Base-by-base conservation (phyloP, 225 moss, liverwort and hornwort genomes). In the Neckera pumila region DNA sequence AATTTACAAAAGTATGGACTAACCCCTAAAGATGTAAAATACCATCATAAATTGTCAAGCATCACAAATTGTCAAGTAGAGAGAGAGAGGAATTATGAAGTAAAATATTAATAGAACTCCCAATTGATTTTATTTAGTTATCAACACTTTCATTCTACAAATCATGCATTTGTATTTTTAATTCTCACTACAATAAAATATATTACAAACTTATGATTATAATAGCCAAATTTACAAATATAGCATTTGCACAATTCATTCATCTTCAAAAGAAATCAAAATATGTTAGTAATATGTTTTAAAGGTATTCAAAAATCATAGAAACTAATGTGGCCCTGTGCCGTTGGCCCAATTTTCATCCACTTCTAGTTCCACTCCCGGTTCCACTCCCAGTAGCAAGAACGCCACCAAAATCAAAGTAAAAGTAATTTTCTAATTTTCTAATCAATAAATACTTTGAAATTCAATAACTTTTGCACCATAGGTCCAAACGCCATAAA, bases 11-110 rank as follows among this genome's bases (percentile, higher is more conserved):
- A 71, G 26, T 42, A 25, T 40, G 5, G 5, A 40, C 14, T 40
- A 14, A 13, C 1, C 14, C 1, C 1, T 40, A 1, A 40, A 40
- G 27, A 27, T 71, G 1, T 9, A 16, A 26, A 42, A 1, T 27
- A 47, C 11, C 5, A 2, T 31, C 6, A 74, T 3, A 74, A 19
- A 74, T 31, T 31, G 7, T 31, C 8, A 12, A 45, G 45, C 45
- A 45, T 45, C 8, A 45, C 45, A 45, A 45, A 75, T 2, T 75
- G 8, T 45, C 45, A 45, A 45, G 45, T 45, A 45, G 45, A 45
- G 1, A 12, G 31, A 74, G 28, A 49, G 4, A 49, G 2, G 12
- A 49, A 49, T 49, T 74, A 12, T 31, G 31, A 20, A 49, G 19
- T 49, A 12, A 74, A 75, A 33, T 31, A 31, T 5, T 71, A 71